These are phyloP conservation scores for Naganishia friedmannii DNA, from an alignment of 768 basidiomycete species.

Conservation along the genomic window DNA sequence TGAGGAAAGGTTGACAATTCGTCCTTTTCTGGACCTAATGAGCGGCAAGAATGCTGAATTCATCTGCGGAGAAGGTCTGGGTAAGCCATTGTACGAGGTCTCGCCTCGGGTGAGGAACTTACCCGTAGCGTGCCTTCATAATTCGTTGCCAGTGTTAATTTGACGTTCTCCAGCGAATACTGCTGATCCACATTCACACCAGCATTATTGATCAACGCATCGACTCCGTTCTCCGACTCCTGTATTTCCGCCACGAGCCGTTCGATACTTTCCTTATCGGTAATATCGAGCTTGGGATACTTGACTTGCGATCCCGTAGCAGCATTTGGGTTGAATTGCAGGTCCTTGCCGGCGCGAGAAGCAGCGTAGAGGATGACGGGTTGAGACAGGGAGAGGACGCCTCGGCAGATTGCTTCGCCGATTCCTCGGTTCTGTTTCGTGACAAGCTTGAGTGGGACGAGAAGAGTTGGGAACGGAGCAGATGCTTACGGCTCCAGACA, in stretches of 20 bases:
- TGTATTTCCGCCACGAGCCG: conserved; percentile 18
- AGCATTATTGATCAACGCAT: conserved; percentile 31
- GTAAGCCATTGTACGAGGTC: background rate
- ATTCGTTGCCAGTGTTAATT: conserved; percentile 27
- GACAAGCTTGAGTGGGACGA: background rate
- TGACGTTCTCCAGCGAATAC: conserved; percentile 24
- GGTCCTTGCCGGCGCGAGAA: conserved; percentile 27
- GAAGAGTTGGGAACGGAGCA: background rate
- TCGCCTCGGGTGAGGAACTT: background rate
- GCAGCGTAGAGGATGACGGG: conserved; percentile 26
- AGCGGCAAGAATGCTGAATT: conserved; percentile 25
- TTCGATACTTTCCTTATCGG: conserved; percentile 2
- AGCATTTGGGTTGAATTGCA: background rate
- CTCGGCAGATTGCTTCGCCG: conserved; percentile 28
- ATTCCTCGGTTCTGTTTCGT: conserved; percentile 29
- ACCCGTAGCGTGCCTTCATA: conserved; percentile 23
- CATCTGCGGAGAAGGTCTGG: conserved; percentile 13
- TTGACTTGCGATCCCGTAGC: conserved; percentile 5
- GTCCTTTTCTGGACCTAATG: conserved; percentile 8
- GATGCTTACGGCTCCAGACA: conserved; percentile 29
- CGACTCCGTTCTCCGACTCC: conserved; percentile 19
- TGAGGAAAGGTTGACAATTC: conserved; percentile 30
- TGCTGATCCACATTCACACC: conserved; percentile 27
- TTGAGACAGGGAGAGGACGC: conserved; percentile 16
- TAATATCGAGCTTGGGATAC: conserved; percentile 27